Evolutionary conservation across 2,329 filamentous ascomycete genomes (phyloP), one percentile per base, ranked within the genome.

Genomic region (Aspergillus costaricaensis): DNA sequence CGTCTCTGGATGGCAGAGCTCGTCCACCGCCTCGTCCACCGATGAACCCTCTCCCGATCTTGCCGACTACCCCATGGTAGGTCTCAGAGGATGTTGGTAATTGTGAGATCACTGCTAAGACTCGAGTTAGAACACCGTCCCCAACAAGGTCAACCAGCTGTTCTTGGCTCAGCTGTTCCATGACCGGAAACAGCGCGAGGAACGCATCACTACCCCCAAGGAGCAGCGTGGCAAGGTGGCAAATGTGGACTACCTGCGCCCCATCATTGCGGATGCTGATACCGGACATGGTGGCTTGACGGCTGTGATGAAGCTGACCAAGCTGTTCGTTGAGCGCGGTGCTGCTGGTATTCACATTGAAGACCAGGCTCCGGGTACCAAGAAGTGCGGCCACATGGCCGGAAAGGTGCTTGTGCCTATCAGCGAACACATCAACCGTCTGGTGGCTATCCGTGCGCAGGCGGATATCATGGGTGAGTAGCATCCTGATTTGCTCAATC

Each of bases 371-470:
- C 94, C 95, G 3, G 95, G 95, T 57, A 98, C 95, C 53, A 99
- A 99, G 87, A 99, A 99, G 86, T 99, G 95, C 77, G 95, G 95
- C 65, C 95, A 98, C 81, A 98, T 98, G 95, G 95, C 95, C 67
- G 95, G 95, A 73, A 98, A 98, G 82, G 95, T 98, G 47, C 84
- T 99, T 62, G 95, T 99, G 55, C 95, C 95, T 54, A 96, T 97
- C 75, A 91, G 88, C 79, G 95, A 99, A 82, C 95, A 99, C 82
- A 97, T 98, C 81, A 98, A 97, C 83, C 90, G 95, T 58, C 85
- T 99, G 57, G 92, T 99, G 54, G 93, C 95, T 69, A 98, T 99
- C 76, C 90, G 95, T 62, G 94, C 95, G 4, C 95, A 99, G 80
- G 94, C 95, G 68, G 95, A 99, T 75, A 98, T 99, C 73, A 98